phyloP scores from a whole-genome alignment of 2,329 filamentous ascomycete species.

The Cladosporium sp. region DNA sequence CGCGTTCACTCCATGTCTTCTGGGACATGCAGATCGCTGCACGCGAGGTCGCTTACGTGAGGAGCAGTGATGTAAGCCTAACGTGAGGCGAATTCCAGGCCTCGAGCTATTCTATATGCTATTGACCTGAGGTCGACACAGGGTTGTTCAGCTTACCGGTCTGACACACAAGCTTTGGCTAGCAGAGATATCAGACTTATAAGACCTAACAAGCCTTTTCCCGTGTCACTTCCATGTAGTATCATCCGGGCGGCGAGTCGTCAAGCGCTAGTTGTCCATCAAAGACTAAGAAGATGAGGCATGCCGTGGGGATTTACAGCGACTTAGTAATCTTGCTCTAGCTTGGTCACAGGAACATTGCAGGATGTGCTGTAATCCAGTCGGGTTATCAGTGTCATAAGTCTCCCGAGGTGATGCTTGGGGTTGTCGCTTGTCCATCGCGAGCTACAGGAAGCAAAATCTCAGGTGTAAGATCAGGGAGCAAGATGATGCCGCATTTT shows the following conservation, averaged over 20 bases:
- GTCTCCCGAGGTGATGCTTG: too few relatives aligned
- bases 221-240: not conserved
- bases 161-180: not conserved
- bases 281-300: too few relatives aligned
- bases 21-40: too few relatives aligned
- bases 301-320: too few relatives aligned
- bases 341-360: too few relatives aligned
- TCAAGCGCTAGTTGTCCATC: not conserved
- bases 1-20: not conserved
- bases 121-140: not conserved
- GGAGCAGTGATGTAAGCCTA: not conserved
- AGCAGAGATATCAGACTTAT: not conserved
- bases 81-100: not conserved
- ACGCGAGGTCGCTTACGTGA: not conserved
- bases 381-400: too few relatives aligned
- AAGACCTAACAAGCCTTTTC: not conserved
- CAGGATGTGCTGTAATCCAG: too few relatives aligned
- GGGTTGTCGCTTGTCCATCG: too few relatives aligned
- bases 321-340: too few relatives aligned
- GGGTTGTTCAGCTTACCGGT: not conserved
- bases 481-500: too few relatives aligned
- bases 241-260: not conserved
- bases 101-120: not conserved
- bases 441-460: too few relatives aligned
- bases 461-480: too few relatives aligned